phyloP scores from a whole-genome alignment of 1,284 basidiomycete species.

The Kwoniella shivajii region DNA sequence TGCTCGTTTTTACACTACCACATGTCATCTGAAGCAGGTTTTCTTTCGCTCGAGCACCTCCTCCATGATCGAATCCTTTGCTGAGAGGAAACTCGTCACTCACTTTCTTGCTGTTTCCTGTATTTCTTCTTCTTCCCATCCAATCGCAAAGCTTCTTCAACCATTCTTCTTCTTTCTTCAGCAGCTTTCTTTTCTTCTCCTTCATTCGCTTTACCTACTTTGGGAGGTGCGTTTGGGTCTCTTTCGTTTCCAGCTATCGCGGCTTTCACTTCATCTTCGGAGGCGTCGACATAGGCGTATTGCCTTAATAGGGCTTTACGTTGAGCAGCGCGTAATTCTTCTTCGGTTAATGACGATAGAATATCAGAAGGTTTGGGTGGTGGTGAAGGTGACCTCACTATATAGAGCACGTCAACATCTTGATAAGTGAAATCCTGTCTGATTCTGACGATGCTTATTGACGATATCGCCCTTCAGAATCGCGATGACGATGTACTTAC shows the following conservation, averaged over 20 bases:
- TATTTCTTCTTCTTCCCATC: conserved; percentile 52
- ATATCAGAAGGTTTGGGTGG: conserved; percentile 25
- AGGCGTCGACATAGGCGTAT: conserved; percentile 52
- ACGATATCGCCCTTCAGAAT: too few species aligned
- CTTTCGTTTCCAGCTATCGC: conserved; percentile 8
- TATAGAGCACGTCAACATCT: too few species aligned
- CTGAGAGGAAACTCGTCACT: conserved; percentile 12
- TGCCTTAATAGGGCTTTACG: conserved; percentile 44
- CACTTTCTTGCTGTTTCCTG: conserved; percentile 46
- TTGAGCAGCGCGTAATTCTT: conserved; percentile 47
- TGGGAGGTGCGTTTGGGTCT: conserved; percentile 32
- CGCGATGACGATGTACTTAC: conserved; percentile 3
- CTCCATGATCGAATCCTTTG: neutral
- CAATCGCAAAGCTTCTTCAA: conserved; percentile 46
- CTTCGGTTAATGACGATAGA: conserved; percentile 42
- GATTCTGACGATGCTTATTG: neutral
- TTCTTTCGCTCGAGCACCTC: neutral
- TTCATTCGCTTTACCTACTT: conserved; percentile 19
- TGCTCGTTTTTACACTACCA: too few species aligned
- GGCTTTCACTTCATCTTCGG: conserved; percentile 22
- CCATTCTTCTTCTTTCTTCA: conserved; percentile 43
- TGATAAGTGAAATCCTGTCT: neutral
- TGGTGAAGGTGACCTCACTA: conserved; percentile 11
- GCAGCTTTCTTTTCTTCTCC: conserved; percentile 45
- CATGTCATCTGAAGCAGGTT: too few species aligned